Conservation (phyloP, 306 rosid genomes). For the Trifolium subterraneum region DNA sequence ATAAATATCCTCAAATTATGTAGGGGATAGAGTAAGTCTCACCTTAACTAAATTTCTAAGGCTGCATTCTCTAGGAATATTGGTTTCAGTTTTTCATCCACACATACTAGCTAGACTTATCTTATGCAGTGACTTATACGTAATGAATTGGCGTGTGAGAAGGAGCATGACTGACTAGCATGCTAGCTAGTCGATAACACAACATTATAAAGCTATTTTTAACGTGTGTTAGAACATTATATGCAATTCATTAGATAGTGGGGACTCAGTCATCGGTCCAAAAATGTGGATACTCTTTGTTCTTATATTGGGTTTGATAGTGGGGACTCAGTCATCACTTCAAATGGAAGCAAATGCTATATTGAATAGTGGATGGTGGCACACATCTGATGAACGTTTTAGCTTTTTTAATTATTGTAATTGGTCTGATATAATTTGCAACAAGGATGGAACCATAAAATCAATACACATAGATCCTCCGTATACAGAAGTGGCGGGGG, state of each 20-base stretch:
- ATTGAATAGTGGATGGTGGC: neutral
- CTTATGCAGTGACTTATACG: no score
- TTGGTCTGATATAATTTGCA: neutral
- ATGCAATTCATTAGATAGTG: neutral
- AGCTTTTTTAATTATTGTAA: neutral
- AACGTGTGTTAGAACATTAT: no score
- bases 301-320: neutral
- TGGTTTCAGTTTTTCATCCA: no score
- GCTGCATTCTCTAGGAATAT: no score
- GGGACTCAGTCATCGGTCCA: no score
- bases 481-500: no score
- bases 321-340: neutral
- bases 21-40: no score
- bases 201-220: neutral
- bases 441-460: neutral
- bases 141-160: neutral
- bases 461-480: neutral
- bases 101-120: no score
- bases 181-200: neutral
- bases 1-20: no score
- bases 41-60: no score
- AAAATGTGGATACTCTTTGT: neutral
- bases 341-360: slow-evolving; percentile 15
- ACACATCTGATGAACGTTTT: neutral
- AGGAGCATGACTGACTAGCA: neutral